Base-by-base conservation (phyloP, 306 rosid species). In the Acacia confusa region DNA sequence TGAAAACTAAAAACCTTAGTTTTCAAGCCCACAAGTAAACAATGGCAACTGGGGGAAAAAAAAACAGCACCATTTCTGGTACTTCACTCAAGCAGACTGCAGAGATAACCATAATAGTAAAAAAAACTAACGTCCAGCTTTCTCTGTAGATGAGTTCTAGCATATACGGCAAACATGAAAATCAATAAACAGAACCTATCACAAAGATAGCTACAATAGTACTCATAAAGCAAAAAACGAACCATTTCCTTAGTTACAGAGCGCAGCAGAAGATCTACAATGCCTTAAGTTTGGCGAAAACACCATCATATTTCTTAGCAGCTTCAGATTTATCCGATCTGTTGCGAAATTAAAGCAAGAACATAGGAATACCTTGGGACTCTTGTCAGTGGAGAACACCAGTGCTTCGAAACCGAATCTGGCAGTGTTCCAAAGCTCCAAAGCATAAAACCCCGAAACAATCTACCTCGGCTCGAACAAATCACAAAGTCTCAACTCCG, bases 181-280 rank as follows among this genome's bases (percentile, higher is more conserved):
- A 68, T 58, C 66, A 79, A 48, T 38, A 58, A 65, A 14, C 70
- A 77, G 69, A 75, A 78, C 57, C 48, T 57, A 73, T 68, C 71
- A 47, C 20, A 55, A 64, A 75, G 40, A 57, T 32, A 57, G 61
- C 79, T 48, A 74, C 75, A 36, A 65, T 67, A 77, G 53, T 70
- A 74, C 43, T n/a, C 34, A 52, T 9, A 70, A 32, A 75, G 65
- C 79, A 86, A 60, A 27, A 28, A 74, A 79, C 85, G 80, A 79
- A 86, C 94, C 82, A 72, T 65, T 19, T 36, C 40, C 8, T 36
- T 36, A 36, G 40, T 36, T 36, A 36, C 40, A 36, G 40, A 36
- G 40, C 0, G 77, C 66, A 75, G 82, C 79, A 78, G 70, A 84
- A 11, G 48, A 44, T 36, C 8, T 36, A 36, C 8, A 36, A 36